Percentiles rank a stretch among this genome's conserved stretches.
Conservation (phyloP, 2,329 filamentous ascomycete genomes). For the Diaporthe citrichinensis region DNA sequence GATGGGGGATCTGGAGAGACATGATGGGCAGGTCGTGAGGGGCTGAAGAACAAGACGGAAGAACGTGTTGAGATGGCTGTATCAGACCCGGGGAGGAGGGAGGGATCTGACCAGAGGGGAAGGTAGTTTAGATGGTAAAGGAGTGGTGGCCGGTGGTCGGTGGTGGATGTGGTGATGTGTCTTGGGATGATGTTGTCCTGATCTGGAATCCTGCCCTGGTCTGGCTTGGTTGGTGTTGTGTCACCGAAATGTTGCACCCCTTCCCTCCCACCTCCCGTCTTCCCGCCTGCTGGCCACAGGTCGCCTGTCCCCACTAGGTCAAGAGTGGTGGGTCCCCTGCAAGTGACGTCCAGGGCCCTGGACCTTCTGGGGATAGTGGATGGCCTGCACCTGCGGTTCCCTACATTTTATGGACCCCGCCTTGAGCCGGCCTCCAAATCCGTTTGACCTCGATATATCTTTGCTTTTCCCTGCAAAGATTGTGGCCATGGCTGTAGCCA, state of each 20-base stretch:
- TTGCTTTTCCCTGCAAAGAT: neutral
- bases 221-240: conserved; percentile 11
- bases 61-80: neutral
- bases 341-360: neutral
- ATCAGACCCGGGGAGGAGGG: neutral
- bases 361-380: neutral
- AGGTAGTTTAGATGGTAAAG: neutral
- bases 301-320: conserved; percentile 4
- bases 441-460: neutral
- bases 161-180: conserved; percentile 6
- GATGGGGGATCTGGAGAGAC: conserved; percentile 71
- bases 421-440: neutral
- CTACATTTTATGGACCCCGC: neutral
- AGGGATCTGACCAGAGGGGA: neutral
- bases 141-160: neutral
- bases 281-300: neutral
- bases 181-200: conserved; percentile 11
- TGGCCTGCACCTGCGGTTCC: neutral
- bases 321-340: conserved; percentile 2
- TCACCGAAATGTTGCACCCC: neutral
- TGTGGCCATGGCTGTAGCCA: neutral
- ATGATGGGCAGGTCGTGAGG: conserved; percentile 51
- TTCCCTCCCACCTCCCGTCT: neutral
- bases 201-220: conserved; percentile 19
- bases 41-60: neutral